Conservation (phyloP, 306 rosid genomes). For the Senna siamea region DNA sequence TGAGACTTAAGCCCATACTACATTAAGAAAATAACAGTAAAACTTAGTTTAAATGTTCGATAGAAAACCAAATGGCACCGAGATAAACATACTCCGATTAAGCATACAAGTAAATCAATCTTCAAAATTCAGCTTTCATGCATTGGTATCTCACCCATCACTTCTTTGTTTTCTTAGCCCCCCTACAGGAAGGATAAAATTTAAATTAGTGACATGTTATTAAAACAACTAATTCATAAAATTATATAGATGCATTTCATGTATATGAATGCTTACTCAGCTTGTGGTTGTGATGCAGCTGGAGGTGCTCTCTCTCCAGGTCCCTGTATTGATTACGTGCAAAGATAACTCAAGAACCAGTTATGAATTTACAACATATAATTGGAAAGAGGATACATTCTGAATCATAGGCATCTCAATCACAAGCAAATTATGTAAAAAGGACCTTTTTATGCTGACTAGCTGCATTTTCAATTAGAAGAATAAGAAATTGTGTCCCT, state of each 20-base stretch:
- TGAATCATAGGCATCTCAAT: not conserved
- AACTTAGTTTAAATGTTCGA: constrained; percentile 2
- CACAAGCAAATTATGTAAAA: not conserved
- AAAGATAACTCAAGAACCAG: not conserved
- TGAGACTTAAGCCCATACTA: constrained; percentile 9
- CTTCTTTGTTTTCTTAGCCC: constrained; percentile 52
- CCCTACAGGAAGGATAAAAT: constrained; percentile 30
- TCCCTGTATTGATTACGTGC: constrained; percentile 40
- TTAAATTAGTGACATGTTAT: not conserved
- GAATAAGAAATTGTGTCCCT: not conserved
- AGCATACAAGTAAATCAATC: not conserved
- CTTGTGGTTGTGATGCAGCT: constrained; percentile 39
- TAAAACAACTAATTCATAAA: not conserved
- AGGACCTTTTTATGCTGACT: not conserved
- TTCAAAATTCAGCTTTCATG: constrained; percentile 17
- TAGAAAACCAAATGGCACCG: constrained; percentile 18
- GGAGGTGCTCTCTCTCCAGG: constrained; percentile 55
- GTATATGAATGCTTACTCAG: constrained; percentile 37
- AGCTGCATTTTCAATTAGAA: not conserved
- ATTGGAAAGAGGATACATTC: not conserved
- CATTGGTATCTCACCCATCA: constrained; percentile 30
- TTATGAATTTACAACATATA: not conserved
- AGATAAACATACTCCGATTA: constrained; percentile 18
- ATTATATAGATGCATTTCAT: not conserved
- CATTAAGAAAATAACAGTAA: constrained; percentile 10